Percentiles rank a stretch among this genome's conserved stretches.
These are phyloP conservation scores for Pisolithus microcarpus DNA, from an alignment of 768 basidiomycete genomes.

Conservation along the genomic window DNA sequence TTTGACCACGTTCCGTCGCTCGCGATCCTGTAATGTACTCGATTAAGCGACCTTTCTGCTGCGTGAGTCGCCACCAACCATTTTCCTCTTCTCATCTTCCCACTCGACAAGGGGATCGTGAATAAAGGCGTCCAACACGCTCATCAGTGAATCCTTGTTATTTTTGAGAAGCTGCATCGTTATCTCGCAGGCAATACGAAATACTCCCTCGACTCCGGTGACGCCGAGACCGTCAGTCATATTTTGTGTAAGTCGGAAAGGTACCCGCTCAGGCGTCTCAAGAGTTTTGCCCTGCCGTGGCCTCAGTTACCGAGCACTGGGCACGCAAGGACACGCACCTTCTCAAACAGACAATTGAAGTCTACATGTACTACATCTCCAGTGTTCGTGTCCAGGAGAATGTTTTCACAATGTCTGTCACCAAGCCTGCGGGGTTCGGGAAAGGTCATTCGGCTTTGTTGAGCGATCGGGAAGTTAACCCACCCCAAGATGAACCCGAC, in stretches of 20 bases:
- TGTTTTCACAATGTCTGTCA: slow-evolving; percentile 95
- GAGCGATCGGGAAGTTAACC: not conserved
- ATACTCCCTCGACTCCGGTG: slow-evolving; percentile 90
- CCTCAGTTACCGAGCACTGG: not conserved
- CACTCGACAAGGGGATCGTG: slow-evolving; percentile 97
- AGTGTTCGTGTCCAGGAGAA: slow-evolving; percentile 78
- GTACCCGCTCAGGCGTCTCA: slow-evolving; percentile 85
- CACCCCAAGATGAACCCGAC: slow-evolving; percentile 95
- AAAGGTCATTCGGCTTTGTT: not conserved
- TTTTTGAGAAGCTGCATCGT: slow-evolving; percentile 80
- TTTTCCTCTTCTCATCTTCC: slow-evolving; percentile 73
- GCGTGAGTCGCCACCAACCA: slow-evolving; percentile 30
- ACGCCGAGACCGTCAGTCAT: slow-evolving; percentile 88
- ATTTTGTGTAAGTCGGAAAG: slow-evolving; percentile 93
- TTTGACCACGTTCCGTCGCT: slow-evolving; percentile 39
- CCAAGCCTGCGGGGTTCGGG: slow-evolving; percentile 58
- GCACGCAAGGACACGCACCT: slow-evolving; percentile 38
- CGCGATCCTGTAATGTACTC: slow-evolving; percentile 36
- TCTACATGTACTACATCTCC: slow-evolving; percentile 96
- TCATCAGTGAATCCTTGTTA: slow-evolving; percentile 91
- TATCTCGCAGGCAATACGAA: slow-evolving; percentile 86
- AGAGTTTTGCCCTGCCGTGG: slow-evolving; percentile 61
- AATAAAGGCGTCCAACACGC: slow-evolving; percentile 91
- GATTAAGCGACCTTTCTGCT: not conserved
- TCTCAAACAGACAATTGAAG: slow-evolving; percentile 97